A percentile compares a stretch with the other conserved stretches of the same genome.
These are phyloP conservation scores for Schoenoplectus tabernaemontani DNA, from an alignment of 202 grass and related monocot genomes.

Conservation along the genomic window DNA sequence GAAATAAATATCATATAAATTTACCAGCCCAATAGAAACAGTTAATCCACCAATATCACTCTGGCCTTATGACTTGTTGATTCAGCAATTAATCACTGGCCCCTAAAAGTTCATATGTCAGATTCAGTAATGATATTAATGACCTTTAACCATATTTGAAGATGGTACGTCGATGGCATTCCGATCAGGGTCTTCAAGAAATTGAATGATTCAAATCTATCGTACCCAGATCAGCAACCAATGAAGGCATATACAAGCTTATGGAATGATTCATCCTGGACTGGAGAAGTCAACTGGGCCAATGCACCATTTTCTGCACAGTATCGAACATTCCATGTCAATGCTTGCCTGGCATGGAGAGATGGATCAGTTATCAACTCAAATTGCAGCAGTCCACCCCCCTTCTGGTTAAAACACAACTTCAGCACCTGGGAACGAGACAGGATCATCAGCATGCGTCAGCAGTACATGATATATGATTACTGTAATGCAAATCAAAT, in stretches of 20 bases:
- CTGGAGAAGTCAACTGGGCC: constrained; percentile 21
- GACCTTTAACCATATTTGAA: constrained; percentile 10
- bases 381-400: neutral
- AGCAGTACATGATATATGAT: constrained; percentile 22
- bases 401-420: constrained; percentile 1
- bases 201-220: neutral
- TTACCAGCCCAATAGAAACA: neutral
- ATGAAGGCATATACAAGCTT: constrained; percentile 23
- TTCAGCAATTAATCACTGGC: too few species aligned
- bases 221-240: constrained; percentile 14
- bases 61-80: too few species aligned
- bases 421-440: constrained; percentile 8
- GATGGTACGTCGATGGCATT: constrained; percentile 20
- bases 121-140: neutral
- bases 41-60: too few species aligned
- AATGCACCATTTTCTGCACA: constrained; percentile 18
- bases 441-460: constrained; percentile 1
- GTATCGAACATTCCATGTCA: neutral
- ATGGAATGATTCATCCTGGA: constrained; percentile 17
- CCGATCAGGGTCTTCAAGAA: constrained; percentile 28
- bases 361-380: neutral
- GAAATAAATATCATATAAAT: too few species aligned
- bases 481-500: constrained; percentile 24
- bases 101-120: too few species aligned
- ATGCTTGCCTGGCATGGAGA: constrained; percentile 3